Evolutionary conservation across 805 yeast genomes (phyloP), one percentile per base, ranked within the genome.

Genomic region (Maudiozyma saulgeensis): DNA sequence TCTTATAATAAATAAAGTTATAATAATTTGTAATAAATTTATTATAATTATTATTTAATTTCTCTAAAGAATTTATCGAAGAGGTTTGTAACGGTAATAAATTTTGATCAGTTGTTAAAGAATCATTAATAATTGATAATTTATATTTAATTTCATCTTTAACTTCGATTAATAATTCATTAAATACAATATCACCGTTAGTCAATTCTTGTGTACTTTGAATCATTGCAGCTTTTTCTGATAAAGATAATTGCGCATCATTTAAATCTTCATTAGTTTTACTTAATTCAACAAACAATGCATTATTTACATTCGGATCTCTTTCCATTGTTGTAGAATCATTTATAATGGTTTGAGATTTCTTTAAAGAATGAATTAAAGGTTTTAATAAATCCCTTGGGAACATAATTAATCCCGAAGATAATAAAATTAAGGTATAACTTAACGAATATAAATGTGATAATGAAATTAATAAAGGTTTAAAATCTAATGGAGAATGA

Each of bases 381-480:
- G 32, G 32, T n/a, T 9, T n/a, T 9, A 60, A 45, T 21, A 64
- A 43, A 41, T 56, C 59, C 47, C 51, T 59, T 19, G 69, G 69
- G 15, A 64, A 49, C 6, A 61, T 46, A 3, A 62, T 53, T 8
- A 65, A 48, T 7, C 69, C 69, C 12, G 60, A 54, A 1, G 67
- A 49, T 15, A 65, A 51, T 21, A 65, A 42, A 4, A 62, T 49
- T 18, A 65, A 51, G 0, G 66, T 61, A 46, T 61, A 64, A 16
- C 59, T 58, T 41, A 65, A 49, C 0, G 68, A 65, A 48, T 65
- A 65, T 8, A 65, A 43, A 52, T 65, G 68, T 4, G 67, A 55
- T 43, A 64, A 35, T 1, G 69, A 61, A 16, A 65, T 63, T 15
- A 65, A 46, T 41, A 64, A 51, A 2, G 68, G 62, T 44, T 63